These are phyloP conservation scores for Pittosporum tobira DNA, from an alignment of 129 eudicot genomes.

Conservation along the genomic window DNA sequence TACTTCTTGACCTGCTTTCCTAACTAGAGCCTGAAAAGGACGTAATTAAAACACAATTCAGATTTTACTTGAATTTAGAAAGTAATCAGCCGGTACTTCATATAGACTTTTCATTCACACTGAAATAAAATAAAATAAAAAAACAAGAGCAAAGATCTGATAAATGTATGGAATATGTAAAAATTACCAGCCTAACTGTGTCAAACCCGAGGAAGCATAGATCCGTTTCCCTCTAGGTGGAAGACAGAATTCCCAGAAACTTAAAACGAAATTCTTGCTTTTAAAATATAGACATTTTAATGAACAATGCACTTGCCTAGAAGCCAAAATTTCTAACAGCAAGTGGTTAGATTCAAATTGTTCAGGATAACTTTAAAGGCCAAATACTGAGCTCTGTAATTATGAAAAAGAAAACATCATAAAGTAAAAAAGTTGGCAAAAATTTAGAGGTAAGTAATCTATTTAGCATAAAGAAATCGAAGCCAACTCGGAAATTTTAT, in stretches of 20 bases:
- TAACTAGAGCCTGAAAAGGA: slow-evolving; percentile 58
- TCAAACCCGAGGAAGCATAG: neutral
- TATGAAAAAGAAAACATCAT: too few relatives aligned
- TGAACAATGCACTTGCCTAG: neutral
- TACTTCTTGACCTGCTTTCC: slow-evolving; percentile 64
- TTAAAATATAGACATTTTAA: neutral
- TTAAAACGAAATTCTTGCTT: neutral
- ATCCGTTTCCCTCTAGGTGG: neutral
- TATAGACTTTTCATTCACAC: neutral
- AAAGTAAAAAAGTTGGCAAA: too few relatives aligned
- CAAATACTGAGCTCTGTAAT: neutral
- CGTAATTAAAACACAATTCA: neutral
- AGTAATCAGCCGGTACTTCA: neutral
- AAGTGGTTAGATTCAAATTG: neutral
- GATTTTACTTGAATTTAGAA: neutral
- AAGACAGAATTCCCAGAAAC: neutral
- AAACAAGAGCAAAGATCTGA: neutral
- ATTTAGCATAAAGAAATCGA: too few relatives aligned
- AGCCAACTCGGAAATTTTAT: too few relatives aligned
- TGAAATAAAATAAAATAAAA: too few relatives aligned
- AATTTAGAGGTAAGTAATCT: too few relatives aligned
- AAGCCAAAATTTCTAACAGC: neutral
- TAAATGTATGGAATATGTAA: neutral
- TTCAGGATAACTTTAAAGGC: neutral
- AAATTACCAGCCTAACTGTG: neutral